Evolutionary conservation across 805 yeast species (phyloP).

Genomic region (Torulaspora franciscae): DNA sequence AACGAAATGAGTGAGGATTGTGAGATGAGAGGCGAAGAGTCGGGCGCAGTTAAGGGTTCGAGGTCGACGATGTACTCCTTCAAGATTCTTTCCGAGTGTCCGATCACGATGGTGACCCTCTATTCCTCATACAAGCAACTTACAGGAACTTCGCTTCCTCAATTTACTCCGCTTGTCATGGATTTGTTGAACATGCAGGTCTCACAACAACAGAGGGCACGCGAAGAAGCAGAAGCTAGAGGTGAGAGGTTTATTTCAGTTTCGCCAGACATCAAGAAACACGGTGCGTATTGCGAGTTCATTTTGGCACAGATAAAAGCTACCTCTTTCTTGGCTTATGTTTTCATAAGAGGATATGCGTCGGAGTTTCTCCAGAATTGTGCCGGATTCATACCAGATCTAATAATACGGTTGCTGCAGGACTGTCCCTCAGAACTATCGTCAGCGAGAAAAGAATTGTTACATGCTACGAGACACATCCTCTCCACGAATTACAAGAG

Average conservation of each 20-base stretch:
- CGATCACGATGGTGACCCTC: constrained; percentile 90
- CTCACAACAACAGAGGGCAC: constrained; percentile 68
- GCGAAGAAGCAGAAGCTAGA: constrained; percentile 49
- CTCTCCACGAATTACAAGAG: constrained; percentile 81
- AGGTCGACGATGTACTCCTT: constrained; percentile 73
- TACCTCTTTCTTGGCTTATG: constrained; percentile 89
- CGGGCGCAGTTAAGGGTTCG: constrained; percentile 42
- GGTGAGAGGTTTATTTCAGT: constrained; percentile 64
- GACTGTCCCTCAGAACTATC: constrained; percentile 95
- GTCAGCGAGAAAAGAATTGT: constrained; percentile 83
- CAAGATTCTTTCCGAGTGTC: constrained; percentile 92
- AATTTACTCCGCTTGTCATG: constrained; percentile 77
- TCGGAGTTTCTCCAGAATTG: constrained; percentile 53
- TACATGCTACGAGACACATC: constrained; percentile 95
- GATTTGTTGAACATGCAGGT: constrained; percentile 72
- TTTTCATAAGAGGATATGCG: constrained; percentile 79
- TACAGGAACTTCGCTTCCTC: constrained; percentile 64
- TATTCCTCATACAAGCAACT: constrained; percentile 81
- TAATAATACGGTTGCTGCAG: constrained; percentile 77
- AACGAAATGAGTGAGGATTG: constrained; percentile 4
- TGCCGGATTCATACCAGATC: constrained; percentile 71
- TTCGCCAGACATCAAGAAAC: constrained; percentile 67
- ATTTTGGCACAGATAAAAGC: constrained; percentile 93
- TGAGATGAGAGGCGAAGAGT: constrained; percentile 2
- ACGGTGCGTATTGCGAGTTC: constrained; percentile 81